Evolutionary conservation across 2,329 filamentous ascomycete species (phyloP), one percentile per base, ranked within the genome.

Genomic region (Chrysosphaeria jannelii): DNA sequence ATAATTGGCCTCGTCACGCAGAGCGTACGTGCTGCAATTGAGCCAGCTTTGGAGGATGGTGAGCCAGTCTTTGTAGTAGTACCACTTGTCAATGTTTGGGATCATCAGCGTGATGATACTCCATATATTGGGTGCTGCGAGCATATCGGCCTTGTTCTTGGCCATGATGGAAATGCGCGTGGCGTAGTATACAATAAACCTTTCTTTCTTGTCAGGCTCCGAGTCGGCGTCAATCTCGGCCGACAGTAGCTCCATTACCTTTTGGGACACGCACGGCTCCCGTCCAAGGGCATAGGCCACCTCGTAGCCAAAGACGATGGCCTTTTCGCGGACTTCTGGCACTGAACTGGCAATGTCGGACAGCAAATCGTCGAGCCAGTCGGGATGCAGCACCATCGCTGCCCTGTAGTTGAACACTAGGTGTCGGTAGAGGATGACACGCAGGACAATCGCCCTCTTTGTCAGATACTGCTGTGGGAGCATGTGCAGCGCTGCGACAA

Each of bases 61-160:
- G 6, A 91, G 50, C 71, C 76, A 91, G 5, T 57, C 51, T 14
- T 52, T 57, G 30, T 76, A 63, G 35, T 70, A 60, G 15, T 66
- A 53, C 72, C 81, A 93, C 46, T 39, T 65, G 31, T 48, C 62
- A 36, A 49, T 63, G 42, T 45, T 62, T 45, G 70, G 63, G 22
- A 91, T 49, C 26, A 90, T 62, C 2, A 90, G 53, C 5, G 81
- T 61, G 3, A 89, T 50, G 17, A 76, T 59, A 28, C 71, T 70
- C 81, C 81, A 93, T 12, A 93, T 74, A 32, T 78, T 71, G 5
- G 85, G 79, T 1, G 89, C 78, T 19, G 61, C 51, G 0, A 52
- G 41, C 7, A 58, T 60, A 12, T 60, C 55, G 8, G 63, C 56
- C 30, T 53, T 63, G 23, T 57, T 51, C 30, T 63, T 57, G 13